These are phyloP conservation scores for Sugiyamaella qingdaonensis DNA, from an alignment of 805 yeast species.

Conservation along the genomic window DNA sequence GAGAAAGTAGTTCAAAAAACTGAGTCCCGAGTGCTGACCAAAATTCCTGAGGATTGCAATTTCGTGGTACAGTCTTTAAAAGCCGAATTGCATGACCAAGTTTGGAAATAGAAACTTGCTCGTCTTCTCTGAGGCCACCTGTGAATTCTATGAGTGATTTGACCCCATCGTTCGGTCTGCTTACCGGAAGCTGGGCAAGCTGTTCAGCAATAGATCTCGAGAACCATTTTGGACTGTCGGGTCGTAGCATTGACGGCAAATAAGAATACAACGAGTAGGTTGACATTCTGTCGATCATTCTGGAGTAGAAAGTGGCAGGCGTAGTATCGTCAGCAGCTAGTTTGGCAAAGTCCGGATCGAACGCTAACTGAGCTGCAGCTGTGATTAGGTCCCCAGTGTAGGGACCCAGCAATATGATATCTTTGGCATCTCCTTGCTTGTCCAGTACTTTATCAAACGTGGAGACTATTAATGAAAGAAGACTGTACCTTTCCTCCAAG, in stretches of 20 bases:
- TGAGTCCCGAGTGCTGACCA: constrained; percentile 60
- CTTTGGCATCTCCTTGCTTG: constrained; percentile 28
- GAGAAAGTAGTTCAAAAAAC: constrained; percentile 49
- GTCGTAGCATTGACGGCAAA: constrained; percentile 54
- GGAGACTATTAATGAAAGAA: not conserved
- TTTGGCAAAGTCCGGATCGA: constrained; percentile 16
- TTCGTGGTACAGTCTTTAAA: constrained; percentile 58
- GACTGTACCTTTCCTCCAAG: not conserved
- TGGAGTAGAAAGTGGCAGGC: constrained; percentile 2
- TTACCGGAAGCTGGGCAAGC: constrained; percentile 51
- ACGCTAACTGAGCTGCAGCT: constrained; percentile 27
- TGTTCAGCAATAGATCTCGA: constrained; percentile 44
- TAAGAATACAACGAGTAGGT: constrained; percentile 64
- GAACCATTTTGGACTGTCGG: constrained; percentile 46
- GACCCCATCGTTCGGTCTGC: constrained; percentile 64
- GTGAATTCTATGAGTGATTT: constrained; percentile 69
- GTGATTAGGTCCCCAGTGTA: constrained; percentile 28
- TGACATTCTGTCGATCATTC: constrained; percentile 24
- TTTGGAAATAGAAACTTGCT: constrained; percentile 60
- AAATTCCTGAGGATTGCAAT: constrained; percentile 46
- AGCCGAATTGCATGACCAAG: constrained; percentile 64
- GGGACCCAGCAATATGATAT: constrained; percentile 28
- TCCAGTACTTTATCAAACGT: constrained; percentile 14
- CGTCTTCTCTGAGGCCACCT: constrained; percentile 70
- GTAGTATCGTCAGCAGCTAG: constrained; percentile 4